These are phyloP conservation scores for Rachicladosporium sp. DNA, from an alignment of 2,329 filamentous ascomycete species.

Conservation along the genomic window DNA sequence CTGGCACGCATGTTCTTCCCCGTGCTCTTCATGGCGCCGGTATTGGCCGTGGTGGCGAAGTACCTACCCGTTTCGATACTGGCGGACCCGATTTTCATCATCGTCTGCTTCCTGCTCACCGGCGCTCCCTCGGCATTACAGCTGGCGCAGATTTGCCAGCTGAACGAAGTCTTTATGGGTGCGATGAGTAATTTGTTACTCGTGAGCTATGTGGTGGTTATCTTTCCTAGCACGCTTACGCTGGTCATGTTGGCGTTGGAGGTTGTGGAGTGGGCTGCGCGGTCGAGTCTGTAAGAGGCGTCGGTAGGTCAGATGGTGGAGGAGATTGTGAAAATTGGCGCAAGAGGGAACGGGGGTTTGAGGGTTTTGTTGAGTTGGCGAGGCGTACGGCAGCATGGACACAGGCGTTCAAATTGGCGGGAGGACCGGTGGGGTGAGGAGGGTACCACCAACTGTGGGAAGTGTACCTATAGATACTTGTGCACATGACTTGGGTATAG, in stretches of 20 bases:
- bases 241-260: constrained; percentile 87
- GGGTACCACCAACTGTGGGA: no score
- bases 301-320: not conserved
- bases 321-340: not conserved
- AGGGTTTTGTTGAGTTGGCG: not conserved
- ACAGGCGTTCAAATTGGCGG: no score
- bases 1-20: constrained; percentile 86
- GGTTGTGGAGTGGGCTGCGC: constrained; percentile 72
- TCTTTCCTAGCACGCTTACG: constrained; percentile 81
- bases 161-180: constrained; percentile 90
- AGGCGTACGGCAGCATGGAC: no score
- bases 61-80: constrained; percentile 86
- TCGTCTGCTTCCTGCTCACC: constrained; percentile 92
- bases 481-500: no score
- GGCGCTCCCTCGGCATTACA: constrained; percentile 89
- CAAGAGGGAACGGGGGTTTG: not conserved
- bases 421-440: no score
- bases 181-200: constrained; percentile 90
- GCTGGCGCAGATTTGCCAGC: constrained; percentile 94
- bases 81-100: constrained; percentile 94
- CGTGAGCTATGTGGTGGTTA: constrained; percentile 93
- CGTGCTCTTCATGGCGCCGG: constrained; percentile 80
- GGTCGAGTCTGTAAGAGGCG: not conserved
- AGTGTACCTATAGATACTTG: no score
- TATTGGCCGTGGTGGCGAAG: constrained; percentile 78